These are phyloP conservation scores for Neurospora tetraspora DNA, from an alignment of 495 filamentous ascomycete species.

Conservation along the genomic window DNA sequence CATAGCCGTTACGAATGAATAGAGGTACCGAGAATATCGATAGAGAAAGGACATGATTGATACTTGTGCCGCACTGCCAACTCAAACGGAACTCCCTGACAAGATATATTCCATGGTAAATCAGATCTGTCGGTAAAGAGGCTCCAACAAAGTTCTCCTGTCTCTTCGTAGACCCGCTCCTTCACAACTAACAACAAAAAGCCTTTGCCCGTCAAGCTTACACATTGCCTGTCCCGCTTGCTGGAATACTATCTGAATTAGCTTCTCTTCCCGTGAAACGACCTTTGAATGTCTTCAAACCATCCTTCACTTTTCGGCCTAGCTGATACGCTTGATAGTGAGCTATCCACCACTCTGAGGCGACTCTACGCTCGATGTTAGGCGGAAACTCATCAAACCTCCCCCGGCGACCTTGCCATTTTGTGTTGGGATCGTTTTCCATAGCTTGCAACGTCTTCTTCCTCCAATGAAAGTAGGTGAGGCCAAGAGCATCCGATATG, in stretches of 20 bases:
- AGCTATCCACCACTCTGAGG: neutral
- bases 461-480: neutral
- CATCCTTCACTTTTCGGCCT: neutral
- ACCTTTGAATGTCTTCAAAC: fast-evolving
- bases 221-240: too few species aligned
- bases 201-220: neutral
- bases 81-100: neutral
- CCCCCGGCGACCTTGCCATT: neutral
- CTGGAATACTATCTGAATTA: too few species aligned
- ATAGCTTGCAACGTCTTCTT: neutral
- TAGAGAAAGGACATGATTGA: neutral
- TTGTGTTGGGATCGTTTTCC: neutral
- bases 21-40: neutral
- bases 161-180: neutral
- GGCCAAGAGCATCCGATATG: neutral
- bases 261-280: neutral
- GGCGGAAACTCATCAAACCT: neutral
- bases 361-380: neutral
- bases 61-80: neutral
- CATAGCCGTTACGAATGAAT: neutral
- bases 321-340: neutral
- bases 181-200: neutral
- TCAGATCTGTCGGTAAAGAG: neutral
- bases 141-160: neutral
- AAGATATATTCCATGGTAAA: neutral